A percentile compares a stretch with the other conserved stretches of the same genome.
These are phyloP conservation scores for Naganishia vishniacii DNA, from an alignment of 768 basidiomycete species.

Conservation along the genomic window DNA sequence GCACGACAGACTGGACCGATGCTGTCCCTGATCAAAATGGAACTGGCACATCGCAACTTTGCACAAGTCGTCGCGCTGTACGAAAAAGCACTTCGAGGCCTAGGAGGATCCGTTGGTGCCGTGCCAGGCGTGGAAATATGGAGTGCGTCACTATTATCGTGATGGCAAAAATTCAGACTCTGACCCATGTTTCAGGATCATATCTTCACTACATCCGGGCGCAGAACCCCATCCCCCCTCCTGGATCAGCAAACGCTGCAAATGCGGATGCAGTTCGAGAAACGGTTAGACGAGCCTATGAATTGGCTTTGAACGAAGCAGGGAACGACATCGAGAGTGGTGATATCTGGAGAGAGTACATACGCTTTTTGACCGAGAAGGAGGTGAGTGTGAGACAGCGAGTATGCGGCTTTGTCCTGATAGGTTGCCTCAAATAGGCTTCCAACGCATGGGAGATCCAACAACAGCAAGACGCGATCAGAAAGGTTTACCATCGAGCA, in stretches of 20 bases:
- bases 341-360: constrained; percentile 89
- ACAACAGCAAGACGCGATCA: constrained; percentile 86
- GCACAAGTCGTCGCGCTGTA: constrained; percentile 80
- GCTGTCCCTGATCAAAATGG: constrained; percentile 51
- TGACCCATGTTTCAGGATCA: constrained; percentile 53
- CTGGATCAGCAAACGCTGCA: constrained; percentile 42
- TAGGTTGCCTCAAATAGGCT: constrained; percentile 50
- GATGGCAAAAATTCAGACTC: neutral
- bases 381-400: constrained; percentile 56
- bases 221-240: constrained; percentile 53
- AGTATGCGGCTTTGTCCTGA: neutral
- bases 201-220: constrained; percentile 90
- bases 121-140: constrained; percentile 86
- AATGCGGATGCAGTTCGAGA: constrained; percentile 58
- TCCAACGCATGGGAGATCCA: constrained; percentile 90
- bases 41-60: constrained; percentile 56
- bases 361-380: constrained; percentile 74
- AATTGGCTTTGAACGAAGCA: constrained; percentile 81
- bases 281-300: constrained; percentile 78
- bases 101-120: constrained; percentile 50
- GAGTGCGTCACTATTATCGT: constrained; percentile 46
- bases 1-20: constrained; percentile 52
- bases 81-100: constrained; percentile 66
- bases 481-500: constrained; percentile 87
- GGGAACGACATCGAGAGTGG: constrained; percentile 89